A percentile compares a stretch with the other conserved stretches of the same genome.
These are phyloP conservation scores for Tolypocladium guangdongense DNA, from an alignment of 2,329 filamentous ascomycete genomes.

Conservation along the genomic window DNA sequence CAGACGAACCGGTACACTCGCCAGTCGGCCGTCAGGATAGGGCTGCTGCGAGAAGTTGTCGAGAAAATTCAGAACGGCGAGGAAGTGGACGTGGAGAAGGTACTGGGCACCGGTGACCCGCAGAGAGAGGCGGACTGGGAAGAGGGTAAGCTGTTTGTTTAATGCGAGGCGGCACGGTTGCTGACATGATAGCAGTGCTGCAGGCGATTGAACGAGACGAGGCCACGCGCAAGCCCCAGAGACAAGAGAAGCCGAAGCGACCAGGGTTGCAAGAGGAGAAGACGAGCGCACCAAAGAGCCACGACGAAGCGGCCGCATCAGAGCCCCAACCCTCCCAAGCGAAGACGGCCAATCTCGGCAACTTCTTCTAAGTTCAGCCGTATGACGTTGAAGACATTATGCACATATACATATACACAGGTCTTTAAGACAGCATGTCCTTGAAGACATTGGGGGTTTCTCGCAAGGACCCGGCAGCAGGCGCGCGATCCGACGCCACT, in stretches of 20 bases:
- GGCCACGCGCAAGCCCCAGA: conserved; percentile 34
- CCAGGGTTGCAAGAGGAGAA: conserved; percentile 9
- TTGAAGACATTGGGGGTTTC: conserved; percentile 31
- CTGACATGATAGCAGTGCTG: conserved; percentile 37
- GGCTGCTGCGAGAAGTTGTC: conserved; percentile 63
- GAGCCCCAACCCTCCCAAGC: conserved; percentile 14
- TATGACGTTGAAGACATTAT: conserved; percentile 6
- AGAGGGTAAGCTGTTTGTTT: conserved; percentile 45
- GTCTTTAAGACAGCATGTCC: conserved; percentile 46
- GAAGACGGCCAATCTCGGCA: conserved; percentile 26
- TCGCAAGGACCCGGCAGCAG: not conserved
- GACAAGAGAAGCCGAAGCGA: conserved; percentile 26
- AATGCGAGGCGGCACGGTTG: not conserved
- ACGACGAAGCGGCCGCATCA: conserved; percentile 5
- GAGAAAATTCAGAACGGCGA: conserved; percentile 60
- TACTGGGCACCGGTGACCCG: conserved; percentile 67
- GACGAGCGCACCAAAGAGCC: conserved; percentile 1
- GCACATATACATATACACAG: not conserved
- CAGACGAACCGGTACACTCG: conserved; percentile 63
- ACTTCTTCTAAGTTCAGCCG: conserved; percentile 34
- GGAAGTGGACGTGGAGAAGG: conserved; percentile 73
- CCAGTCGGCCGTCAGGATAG: conserved; percentile 69
- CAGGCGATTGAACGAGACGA: conserved; percentile 57
- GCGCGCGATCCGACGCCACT: not conserved
- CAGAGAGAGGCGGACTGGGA: conserved; percentile 79